A percentile compares a stretch with the other conserved stretches of the same genome.
Evolutionary conservation across 169 alveolate species (phyloP).

Genomic region (Theileria parva): DNA sequence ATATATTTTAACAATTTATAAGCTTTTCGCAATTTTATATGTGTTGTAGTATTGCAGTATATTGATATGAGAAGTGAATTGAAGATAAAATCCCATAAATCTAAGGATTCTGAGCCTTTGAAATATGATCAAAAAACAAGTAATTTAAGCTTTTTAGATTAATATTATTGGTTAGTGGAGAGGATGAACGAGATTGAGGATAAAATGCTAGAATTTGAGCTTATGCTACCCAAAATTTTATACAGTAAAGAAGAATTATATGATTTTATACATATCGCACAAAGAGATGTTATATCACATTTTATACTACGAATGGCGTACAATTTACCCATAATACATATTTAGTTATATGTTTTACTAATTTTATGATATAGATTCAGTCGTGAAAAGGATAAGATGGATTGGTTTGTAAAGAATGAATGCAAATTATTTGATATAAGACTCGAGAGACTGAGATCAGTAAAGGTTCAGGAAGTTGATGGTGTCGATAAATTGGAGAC

Average conservation of each 20-base stretch:
- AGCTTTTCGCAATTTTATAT: too few relatives aligned
- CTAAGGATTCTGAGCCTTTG: slow-evolving; percentile 20
- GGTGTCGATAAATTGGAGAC: slow-evolving; percentile 70
- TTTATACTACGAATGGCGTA: slow-evolving; percentile 77
- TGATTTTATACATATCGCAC: slow-evolving; percentile 68
- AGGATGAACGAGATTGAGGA: slow-evolving; percentile 49
- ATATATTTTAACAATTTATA: not conserved
- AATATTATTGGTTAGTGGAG: slow-evolving; percentile 17
- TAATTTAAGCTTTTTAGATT: not conserved
- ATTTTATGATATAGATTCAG: slow-evolving; percentile 41
- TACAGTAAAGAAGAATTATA: slow-evolving; percentile 67
- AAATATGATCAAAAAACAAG: slow-evolving; percentile 35
- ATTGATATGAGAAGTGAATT: slow-evolving; percentile 49
- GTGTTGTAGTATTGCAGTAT: slow-evolving; percentile 48
- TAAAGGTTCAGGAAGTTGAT: slow-evolving; percentile 67
- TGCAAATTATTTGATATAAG: slow-evolving; percentile 72
- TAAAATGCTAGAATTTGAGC: slow-evolving; percentile 71
- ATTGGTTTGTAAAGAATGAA: slow-evolving; percentile 83
- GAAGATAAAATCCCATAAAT: slow-evolving; percentile 19
- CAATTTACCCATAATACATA: slow-evolving; percentile 59
- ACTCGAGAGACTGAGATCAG: slow-evolving; percentile 67
- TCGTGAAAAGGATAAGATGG: slow-evolving; percentile 77
- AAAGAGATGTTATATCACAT: slow-evolving; percentile 76
- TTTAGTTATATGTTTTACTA: slow-evolving; percentile 31
- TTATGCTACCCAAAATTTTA: slow-evolving; percentile 67